Conservation (phyloP, 2,329 filamentous ascomycete species). For the Lanzia echinophila region DNA sequence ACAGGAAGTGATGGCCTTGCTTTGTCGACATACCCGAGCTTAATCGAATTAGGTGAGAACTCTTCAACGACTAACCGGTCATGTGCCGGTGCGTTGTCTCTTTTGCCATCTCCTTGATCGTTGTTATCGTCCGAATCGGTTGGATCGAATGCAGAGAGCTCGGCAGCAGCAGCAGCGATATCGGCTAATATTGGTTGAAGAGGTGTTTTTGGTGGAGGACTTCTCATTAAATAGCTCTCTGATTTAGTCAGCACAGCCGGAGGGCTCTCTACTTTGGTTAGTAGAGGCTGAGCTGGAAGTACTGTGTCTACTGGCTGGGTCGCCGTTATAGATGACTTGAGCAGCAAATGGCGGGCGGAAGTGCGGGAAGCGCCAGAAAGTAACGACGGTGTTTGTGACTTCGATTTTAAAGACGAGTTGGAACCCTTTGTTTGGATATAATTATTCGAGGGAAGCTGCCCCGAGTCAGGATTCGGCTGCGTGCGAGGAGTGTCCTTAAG, state of each 20-base stretch:
- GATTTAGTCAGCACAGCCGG: background rate
- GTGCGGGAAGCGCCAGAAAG: constrained; percentile 21
- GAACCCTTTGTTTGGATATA: constrained; percentile 13
- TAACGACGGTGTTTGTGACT: constrained; percentile 19
- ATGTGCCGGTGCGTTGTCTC: background rate
- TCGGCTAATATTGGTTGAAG: constrained; percentile 3
- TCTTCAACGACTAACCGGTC: constrained; percentile 5
- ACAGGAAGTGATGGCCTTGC: constrained; percentile 2
- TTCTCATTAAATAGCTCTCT: background rate
- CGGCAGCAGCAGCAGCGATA: constrained; percentile 1
- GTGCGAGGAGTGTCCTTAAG: background rate
- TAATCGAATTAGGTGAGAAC: constrained; percentile 8
- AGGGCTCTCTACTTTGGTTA: constrained; percentile 8
- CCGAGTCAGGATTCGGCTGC: background rate
- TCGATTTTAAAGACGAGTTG: constrained; percentile 15
- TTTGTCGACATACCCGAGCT: constrained; percentile 6
- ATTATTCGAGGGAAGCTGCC: background rate
- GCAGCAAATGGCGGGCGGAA: constrained; percentile 22
- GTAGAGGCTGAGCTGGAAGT: constrained; percentile 20
- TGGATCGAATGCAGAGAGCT: background rate
- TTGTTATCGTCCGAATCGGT: background rate
- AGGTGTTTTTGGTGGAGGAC: background rate
- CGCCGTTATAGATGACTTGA: constrained; percentile 21
- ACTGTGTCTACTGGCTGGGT: constrained; percentile 18
- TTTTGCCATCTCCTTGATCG: background rate